Conservation (phyloP, 805 yeast genomes). For the Ogataea pilisensis region DNA sequence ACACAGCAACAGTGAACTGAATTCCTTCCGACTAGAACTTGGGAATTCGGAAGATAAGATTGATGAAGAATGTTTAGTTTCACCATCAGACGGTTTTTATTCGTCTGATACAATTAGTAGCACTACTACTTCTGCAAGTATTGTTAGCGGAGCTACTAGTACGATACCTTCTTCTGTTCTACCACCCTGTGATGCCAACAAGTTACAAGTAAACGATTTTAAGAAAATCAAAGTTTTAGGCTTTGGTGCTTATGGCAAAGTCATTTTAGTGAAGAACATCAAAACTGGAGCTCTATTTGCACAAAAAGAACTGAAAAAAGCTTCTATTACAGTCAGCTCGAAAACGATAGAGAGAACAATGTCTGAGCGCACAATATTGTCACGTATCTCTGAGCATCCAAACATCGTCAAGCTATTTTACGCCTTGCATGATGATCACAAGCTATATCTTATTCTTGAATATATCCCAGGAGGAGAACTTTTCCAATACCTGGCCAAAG, state of each 20-base stretch:
- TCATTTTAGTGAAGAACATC: conserved; percentile 62
- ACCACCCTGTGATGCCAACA: neutral
- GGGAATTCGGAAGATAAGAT: conserved; percentile 3
- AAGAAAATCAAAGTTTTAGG: conserved; percentile 71
- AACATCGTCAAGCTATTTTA: conserved; percentile 79
- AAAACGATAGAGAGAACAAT: conserved; percentile 67
- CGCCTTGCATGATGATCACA: conserved; percentile 74
- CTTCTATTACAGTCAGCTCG: conserved; percentile 54
- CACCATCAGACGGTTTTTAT: neutral
- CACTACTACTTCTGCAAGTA: neutral
- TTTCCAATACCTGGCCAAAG: conserved; percentile 52
- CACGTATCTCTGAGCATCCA: conserved; percentile 62
- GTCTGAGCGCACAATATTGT: conserved; percentile 68
- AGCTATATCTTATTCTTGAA: conserved; percentile 69
- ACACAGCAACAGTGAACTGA: conserved; percentile 3
- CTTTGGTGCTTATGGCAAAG: conserved; percentile 86
- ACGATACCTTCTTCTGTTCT: no score
- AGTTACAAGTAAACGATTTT: conserved; percentile 47
- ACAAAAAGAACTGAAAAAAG: conserved; percentile 79
- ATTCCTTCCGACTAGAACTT: conserved; percentile 7
- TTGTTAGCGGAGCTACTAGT: neutral
- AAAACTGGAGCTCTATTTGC: conserved; percentile 65
- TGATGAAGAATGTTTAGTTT: conserved; percentile 3
- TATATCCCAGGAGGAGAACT: conserved; percentile 91
- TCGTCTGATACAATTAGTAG: no score